Evolutionary conservation across 1,139 yeast genomes (phyloP).

Genomic region (Suhomyces coccinellae): DNA sequence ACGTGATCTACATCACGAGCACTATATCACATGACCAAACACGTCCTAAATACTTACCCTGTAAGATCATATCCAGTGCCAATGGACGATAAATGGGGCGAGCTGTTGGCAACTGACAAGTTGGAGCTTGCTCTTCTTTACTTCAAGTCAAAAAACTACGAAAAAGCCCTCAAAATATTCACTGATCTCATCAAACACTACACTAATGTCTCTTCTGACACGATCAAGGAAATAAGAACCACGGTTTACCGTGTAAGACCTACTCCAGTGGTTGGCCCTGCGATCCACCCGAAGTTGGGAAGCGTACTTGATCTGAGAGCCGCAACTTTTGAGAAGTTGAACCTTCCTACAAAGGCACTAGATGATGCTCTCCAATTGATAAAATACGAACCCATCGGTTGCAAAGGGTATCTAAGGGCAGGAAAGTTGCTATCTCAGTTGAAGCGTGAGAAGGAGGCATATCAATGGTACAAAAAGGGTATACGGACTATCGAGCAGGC

Average conservation of each 20-base stretch:
- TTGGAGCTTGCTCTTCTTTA: conserved; percentile 32
- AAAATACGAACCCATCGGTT: conserved; percentile 51
- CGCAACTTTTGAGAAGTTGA: conserved; percentile 57
- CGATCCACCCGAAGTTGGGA: conserved; percentile 29
- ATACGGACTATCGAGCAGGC: conserved; percentile 31
- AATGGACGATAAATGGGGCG: conserved; percentile 12
- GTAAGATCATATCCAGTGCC: not conserved
- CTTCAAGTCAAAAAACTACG: conserved; percentile 32
- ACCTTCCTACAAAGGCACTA: conserved; percentile 40
- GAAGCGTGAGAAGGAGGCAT: conserved; percentile 42
- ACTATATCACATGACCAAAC: not conserved
- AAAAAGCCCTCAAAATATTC: conserved; percentile 26
- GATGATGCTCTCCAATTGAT: conserved; percentile 46
- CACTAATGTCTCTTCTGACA: conserved; percentile 15
- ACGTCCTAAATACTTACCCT: not conserved
- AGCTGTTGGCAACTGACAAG: conserved; percentile 30
- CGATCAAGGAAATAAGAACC: conserved; percentile 22
- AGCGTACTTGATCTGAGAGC: conserved; percentile 51
- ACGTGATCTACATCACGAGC: not conserved
- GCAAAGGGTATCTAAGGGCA: conserved; percentile 59
- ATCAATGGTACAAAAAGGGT: conserved; percentile 43
- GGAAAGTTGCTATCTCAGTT: conserved; percentile 44
- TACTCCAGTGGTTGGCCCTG: conserved; percentile 31
- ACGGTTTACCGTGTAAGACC: conserved; percentile 21
- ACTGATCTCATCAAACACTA: conserved; percentile 15